Evolutionary conservation across 495 filamentous ascomycete species (phyloP).

Genomic region (Annulohypoxylon maeteangense): DNA sequence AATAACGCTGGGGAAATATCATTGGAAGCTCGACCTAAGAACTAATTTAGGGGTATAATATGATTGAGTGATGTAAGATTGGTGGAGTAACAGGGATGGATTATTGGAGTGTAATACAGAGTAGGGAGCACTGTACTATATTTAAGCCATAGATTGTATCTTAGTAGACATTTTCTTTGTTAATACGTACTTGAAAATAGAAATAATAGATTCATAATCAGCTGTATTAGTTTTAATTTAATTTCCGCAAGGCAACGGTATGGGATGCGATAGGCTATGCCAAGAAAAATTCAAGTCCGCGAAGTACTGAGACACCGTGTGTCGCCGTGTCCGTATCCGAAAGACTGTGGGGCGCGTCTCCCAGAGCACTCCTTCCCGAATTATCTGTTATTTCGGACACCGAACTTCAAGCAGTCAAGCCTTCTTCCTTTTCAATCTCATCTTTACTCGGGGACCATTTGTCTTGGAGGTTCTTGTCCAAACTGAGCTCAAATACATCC

Average conservation of each 20-base stretch:
- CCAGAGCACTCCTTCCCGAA: neutral
- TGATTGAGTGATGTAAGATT: neutral
- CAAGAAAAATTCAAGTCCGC: neutral
- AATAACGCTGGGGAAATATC: no score
- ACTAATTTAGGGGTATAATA: neutral
- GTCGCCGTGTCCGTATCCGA: neutral
- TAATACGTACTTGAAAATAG: neutral
- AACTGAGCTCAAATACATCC: constrained; percentile 48
- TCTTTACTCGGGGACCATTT: constrained; percentile 57
- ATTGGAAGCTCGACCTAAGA: neutral
- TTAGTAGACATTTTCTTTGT: neutral
- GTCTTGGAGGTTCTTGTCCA: constrained; percentile 56
- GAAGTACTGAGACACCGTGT: neutral
- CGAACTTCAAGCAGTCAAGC: constrained; percentile 21
- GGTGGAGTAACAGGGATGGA: neutral
- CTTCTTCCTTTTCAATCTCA: constrained; percentile 55
- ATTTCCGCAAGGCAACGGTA: no score
- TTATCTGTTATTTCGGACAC: neutral
- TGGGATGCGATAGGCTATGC: neutral
- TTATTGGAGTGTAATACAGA: neutral
- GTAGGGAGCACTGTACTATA: neutral
- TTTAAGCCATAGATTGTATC: neutral
- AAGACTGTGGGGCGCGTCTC: neutral
- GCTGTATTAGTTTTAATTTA: no score
- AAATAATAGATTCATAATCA: no score